Base-by-base conservation (phyloP, 2,329 filamentous ascomycete species). In the Graphilbum fragrans region DNA sequence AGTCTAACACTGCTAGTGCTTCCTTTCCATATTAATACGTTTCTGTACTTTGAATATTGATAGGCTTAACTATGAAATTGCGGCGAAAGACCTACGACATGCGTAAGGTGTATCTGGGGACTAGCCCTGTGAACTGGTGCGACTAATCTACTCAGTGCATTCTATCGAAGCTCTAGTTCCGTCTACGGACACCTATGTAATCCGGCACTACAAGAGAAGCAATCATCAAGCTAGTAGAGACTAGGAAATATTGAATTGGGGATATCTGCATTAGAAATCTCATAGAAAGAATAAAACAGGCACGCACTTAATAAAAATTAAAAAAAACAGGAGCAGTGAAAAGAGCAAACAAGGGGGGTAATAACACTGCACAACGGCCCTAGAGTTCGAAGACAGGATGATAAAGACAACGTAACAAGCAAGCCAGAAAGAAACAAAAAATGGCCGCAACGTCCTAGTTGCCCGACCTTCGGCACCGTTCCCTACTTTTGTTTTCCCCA, bases 201-300 rank as follows among this genome's bases (percentile, higher is more conserved):
- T n/a, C n/a, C n/a, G n/a, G n/a, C n/a, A n/a, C n/a, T n/a, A n/a
- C n/a, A n/a, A n/a, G n/a, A n/a, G n/a, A n/a, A n/a, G 25, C 25
- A 27, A 27, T 4, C 5, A 34, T 34, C 6, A 5, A 34, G 5
- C 5, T 12, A 17, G 18, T 7, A 21, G 20, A 39, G 37, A 18
- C 37, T 46, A 44, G 37, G 34, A 41, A 38, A 32, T 42, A 48
- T 43, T 49, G 45, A 47, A 46, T 49, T 49, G 47, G 46, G 47
- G 66, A 72, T 73, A 72, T 74, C 65, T 72, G 70, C 68, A 76
- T 76, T 75, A 76, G 65, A 74, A 73, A 66, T 66, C 63, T 65
- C 73, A 63, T 74, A 75, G 57, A 67, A 68, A 43, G 37, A 39
- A 51, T 48, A 49, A 47, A 35, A 41, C 42, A 37, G 49, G 38